Conservation (phyloP, 306 rosid species). For the Castanea crenata region DNA sequence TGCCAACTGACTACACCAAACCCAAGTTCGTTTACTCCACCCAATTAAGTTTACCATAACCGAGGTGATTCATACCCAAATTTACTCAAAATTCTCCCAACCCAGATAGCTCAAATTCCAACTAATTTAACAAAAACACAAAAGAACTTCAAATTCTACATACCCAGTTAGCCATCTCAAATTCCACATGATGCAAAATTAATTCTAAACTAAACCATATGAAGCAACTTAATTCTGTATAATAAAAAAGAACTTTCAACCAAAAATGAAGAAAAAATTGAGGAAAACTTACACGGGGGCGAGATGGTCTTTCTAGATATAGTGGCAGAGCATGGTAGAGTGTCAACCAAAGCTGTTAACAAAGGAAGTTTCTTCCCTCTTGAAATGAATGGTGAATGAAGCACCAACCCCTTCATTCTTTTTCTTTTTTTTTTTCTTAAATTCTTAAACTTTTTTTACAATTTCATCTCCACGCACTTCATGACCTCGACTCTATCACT, state of each 20-base stretch:
- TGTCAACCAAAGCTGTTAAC: conserved; percentile 39
- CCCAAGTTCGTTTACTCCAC: background rate
- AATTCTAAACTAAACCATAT: background rate
- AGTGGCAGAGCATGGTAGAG: conserved; percentile 50
- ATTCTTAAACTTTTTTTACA: conserved; percentile 23
- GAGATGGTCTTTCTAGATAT: conserved; percentile 22
- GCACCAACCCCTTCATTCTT: conserved; percentile 65
- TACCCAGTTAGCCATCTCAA: background rate
- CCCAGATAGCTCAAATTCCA: conserved; percentile 7
- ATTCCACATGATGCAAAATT: background rate
- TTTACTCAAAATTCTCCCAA: background rate
- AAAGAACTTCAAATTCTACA: background rate
- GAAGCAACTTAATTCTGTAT: background rate
- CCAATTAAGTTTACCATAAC: background rate
- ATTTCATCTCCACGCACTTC: conserved; percentile 41
- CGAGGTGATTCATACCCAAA: background rate
- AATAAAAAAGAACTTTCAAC: background rate
- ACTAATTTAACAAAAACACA: background rate
- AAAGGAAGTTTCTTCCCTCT: conserved; percentile 67
- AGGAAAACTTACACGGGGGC: conserved; percentile 50
- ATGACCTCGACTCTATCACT: background rate
- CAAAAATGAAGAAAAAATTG: background rate
- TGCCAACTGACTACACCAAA: conserved; percentile 2
- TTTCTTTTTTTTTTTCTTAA: background rate
- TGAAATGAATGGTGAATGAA: conserved; percentile 51